A percentile compares a stretch with the other conserved stretches of the same genome.
phyloP scores from a whole-genome alignment of 1,284 basidiomycete genomes.

The Heliocybe sulcata region DNA sequence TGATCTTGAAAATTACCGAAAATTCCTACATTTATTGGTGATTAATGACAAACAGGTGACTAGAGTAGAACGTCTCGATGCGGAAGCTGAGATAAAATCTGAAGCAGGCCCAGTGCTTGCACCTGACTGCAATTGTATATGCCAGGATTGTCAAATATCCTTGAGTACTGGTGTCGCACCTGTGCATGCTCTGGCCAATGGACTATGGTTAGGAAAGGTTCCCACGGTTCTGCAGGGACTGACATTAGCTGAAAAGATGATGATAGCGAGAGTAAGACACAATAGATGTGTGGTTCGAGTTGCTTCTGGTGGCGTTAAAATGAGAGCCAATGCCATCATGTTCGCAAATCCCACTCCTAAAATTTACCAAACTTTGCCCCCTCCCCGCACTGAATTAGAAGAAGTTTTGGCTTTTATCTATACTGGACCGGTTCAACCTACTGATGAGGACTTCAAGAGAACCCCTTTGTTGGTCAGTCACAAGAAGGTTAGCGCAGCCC shows the following conservation, averaged over 20 bases:
- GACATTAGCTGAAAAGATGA: constrained; percentile 22
- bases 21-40: no score
- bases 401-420: constrained; percentile 28
- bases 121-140: background rate
- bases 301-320: constrained; percentile 19
- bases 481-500: constrained; percentile 19
- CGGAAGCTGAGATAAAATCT: background rate
- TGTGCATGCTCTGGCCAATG: constrained; percentile 22
- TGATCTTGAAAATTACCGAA: no score
- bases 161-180: background rate
- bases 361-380: constrained; percentile 25
- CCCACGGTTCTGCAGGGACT: constrained; percentile 20
- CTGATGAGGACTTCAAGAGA: constrained; percentile 22
- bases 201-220: constrained; percentile 30
- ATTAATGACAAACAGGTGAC: background rate
- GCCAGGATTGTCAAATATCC: background rate
- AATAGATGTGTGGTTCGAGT: constrained; percentile 23
- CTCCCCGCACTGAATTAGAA: constrained; percentile 23
- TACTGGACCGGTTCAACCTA: constrained; percentile 23
- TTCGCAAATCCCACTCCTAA: constrained; percentile 25
- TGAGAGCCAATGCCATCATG: constrained; percentile 27
- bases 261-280: constrained; percentile 22
- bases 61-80: background rate
- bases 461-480: constrained; percentile 26
- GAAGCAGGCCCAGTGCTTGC: background rate